phyloP scores from a whole-genome alignment of 345 rosid genomes.

The Populus tremula region DNA sequence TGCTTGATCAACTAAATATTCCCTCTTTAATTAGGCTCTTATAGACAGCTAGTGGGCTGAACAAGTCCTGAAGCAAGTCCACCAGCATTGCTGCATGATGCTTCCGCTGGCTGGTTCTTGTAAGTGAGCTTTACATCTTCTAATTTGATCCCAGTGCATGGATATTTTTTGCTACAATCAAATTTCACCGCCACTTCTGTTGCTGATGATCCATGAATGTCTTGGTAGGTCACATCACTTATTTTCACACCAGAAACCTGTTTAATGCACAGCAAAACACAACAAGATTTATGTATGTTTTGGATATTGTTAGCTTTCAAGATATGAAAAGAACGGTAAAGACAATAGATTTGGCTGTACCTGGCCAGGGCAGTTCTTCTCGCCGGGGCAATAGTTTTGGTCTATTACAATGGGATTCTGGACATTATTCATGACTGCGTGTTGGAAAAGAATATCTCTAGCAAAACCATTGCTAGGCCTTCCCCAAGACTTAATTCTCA shows the following conservation, averaged over 20 bases:
- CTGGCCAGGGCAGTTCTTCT: constrained; percentile 23
- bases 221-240: constrained; percentile 57
- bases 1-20: not conserved
- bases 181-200: constrained; percentile 53
- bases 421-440: constrained; percentile 14
- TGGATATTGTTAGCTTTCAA: not conserved
- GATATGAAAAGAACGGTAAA: not conserved
- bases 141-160: constrained; percentile 54
- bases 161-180: constrained; percentile 52
- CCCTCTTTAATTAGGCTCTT: not conserved
- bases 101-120: constrained; percentile 34
- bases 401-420: constrained; percentile 21
- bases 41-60: not conserved
- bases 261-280: not conserved
- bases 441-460: constrained; percentile 17
- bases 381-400: constrained; percentile 24
- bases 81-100: constrained; percentile 51
- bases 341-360: not conserved
- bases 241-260: constrained; percentile 68
- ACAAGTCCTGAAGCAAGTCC: constrained; percentile 28
- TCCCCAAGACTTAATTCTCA: constrained; percentile 31
- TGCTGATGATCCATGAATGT: constrained; percentile 65
- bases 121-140: constrained; percentile 48
- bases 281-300: too few relatives aligned
- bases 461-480: constrained; percentile 25